Base-by-base conservation (phyloP, 345 rosid species). In the Ceriops decandra region DNA sequence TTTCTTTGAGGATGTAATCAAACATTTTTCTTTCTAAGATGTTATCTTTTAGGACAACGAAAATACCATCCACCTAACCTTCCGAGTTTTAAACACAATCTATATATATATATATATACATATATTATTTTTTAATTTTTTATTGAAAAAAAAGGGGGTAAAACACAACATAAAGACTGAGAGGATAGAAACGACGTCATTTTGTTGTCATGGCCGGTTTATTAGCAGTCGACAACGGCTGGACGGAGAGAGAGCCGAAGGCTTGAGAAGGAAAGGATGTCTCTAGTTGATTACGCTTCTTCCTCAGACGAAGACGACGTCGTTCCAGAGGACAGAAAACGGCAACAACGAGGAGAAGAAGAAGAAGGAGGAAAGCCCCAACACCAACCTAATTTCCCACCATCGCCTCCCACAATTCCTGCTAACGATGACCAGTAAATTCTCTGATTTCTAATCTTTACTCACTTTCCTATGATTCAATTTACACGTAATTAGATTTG, bases 281-380 rank as follows among this genome's bases (percentile, higher is more conserved):
- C 93, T 58, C 80, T 86, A 63, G 90, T 88, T 19, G 93, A 88
- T 72, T 88, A 88, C 72, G 88, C 86, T 63, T 81, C 89, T 65
- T 85, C 92, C 27, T 84, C 89, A 1, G 49, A 42, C 19, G 49
- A 24, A 24, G 86, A 86, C 80, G 86, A 86, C 74, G 87, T 77
- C 67, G 76, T 57, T 46, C 59, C 77, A 32, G 82, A 76, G 58
- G 69, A 72, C 22, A 76, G 56, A 16, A 76, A 51, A 59, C 17
- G 49, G 49, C 17, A 42, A 42, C 5, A 42, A 42, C 49, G 17
- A 42, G 3, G 13, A 63, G 60, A 71, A 42, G 27, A 35, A 42
- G 27, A 35, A 32, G 19, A 66, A 74, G 52, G 49, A 33, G 63
- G 49, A n/a, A 66, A 78, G 54, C 57, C 67, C 33, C 52, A 42